Percentiles rank a stretch among this genome's conserved stretches.
phyloP scores from a whole-genome alignment of 116 monocot species.

The Trichopus zeylanicus region DNA sequence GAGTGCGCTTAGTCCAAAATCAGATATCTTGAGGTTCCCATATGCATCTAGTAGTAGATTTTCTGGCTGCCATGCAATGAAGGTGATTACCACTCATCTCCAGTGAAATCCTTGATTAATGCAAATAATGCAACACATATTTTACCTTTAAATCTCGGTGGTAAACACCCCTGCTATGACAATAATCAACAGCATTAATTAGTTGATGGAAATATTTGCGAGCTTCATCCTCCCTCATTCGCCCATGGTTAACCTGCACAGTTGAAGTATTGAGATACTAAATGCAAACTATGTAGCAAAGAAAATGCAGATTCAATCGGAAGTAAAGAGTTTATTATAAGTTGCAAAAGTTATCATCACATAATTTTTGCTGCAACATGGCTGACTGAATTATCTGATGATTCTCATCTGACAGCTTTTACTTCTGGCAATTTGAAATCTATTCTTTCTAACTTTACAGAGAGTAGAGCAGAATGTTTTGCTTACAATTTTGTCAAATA shows the following conservation, averaged over 20 bases:
- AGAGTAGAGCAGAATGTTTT: neutral
- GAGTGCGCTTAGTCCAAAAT: conserved; percentile 84
- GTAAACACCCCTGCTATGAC: conserved; percentile 87
- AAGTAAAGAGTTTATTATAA: too few species aligned
- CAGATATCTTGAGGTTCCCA: conserved; percentile 83
- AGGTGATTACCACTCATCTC: neutral
- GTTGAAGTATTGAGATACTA: neutral
- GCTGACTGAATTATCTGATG: too few species aligned
- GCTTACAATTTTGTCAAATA: conserved; percentile 96
- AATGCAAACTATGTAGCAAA: neutral
- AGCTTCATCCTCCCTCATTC: conserved; percentile 75
- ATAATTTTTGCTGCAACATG: too few species aligned
- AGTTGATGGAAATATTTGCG: conserved; percentile 78
- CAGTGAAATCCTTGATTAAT: neutral
- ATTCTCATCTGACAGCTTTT: too few species aligned
- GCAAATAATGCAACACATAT: neutral
- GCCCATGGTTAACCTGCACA: conserved; percentile 59
- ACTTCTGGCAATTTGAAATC: too few species aligned
- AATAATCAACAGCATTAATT: conserved; percentile 91
- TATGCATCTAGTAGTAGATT: conserved; percentile 67
- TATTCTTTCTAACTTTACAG: too few species aligned
- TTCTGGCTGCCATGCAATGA: conserved; percentile 50
- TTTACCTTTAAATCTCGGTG: conserved; percentile 73
- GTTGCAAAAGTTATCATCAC: too few species aligned
- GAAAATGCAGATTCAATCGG: too few species aligned